Evolutionary conservation across 441 rosid genomes (phyloP).

Genomic region (Jatropha multifida): DNA sequence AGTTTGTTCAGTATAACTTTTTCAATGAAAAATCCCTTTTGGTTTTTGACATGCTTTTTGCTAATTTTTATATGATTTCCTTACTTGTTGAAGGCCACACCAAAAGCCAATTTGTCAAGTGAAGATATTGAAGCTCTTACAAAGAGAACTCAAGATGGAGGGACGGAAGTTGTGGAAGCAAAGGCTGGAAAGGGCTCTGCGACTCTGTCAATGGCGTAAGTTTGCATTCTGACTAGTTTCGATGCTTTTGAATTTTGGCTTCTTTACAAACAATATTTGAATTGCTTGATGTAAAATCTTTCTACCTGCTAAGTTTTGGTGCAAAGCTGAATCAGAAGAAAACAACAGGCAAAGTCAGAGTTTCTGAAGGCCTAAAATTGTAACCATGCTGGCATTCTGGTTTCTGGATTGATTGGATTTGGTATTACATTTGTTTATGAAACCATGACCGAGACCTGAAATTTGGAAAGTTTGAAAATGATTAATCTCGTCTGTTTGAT

Average conservation of each 20-base stretch:
- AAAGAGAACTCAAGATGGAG: slow-evolving; percentile 96
- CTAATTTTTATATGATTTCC: slow-evolving; percentile 14
- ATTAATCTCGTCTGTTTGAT: neutral
- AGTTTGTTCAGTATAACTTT: neutral
- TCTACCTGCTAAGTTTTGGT: neutral
- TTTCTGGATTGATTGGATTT: neutral
- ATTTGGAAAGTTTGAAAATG: neutral
- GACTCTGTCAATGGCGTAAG: slow-evolving; percentile 98
- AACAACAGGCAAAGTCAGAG: neutral
- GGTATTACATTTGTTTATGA: neutral
- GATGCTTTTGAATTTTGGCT: neutral
- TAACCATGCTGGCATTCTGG: neutral
- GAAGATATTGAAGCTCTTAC: slow-evolving; percentile 77
- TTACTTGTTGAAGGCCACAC: slow-evolving; percentile 60
- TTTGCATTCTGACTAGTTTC: slow-evolving; percentile 10
- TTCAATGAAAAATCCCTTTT: too few species aligned
- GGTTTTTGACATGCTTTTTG: slow-evolving; percentile 6
- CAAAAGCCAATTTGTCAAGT: slow-evolving; percentile 67
- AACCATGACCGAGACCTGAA: neutral
- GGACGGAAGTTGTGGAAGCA: slow-evolving; percentile 96
- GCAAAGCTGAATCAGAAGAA: neutral
- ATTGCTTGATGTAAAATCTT: neutral
- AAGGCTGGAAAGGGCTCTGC: slow-evolving; percentile 99
- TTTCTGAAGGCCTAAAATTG: neutral
- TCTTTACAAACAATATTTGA: neutral